Percentiles rank a stretch among this genome's conserved stretches.
These are phyloP conservation scores for Mycosphaerella sp. DNA, from an alignment of 2,329 filamentous ascomycete genomes.

Conservation along the genomic window DNA sequence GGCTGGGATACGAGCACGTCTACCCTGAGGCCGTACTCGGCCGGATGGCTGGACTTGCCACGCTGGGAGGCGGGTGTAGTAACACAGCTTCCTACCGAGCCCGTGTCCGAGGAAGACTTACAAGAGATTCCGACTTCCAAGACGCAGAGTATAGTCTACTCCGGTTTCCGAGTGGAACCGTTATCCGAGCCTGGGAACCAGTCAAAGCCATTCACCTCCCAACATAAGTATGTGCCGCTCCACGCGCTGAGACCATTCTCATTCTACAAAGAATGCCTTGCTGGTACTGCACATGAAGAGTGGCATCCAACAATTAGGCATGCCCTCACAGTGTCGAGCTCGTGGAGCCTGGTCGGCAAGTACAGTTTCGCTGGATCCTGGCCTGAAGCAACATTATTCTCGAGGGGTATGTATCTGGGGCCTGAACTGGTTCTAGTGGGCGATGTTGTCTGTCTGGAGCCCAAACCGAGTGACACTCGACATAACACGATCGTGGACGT, in stretches of 20 bases:
- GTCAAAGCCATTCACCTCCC: conserved; percentile 49
- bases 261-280: conserved; percentile 48
- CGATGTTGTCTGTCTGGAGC: conserved; percentile 49
- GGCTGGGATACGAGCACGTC: conserved; percentile 26
- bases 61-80: conserved; percentile 54
- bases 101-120: conserved; percentile 43
- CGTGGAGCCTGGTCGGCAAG: conserved; percentile 49
- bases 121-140: conserved; percentile 37
- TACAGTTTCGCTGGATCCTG: conserved; percentile 49
- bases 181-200: conserved; percentile 44
- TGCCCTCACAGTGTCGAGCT: conserved; percentile 49
- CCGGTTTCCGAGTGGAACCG: conserved; percentile 54
- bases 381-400: conserved; percentile 50
- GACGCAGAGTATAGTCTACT: conserved; percentile 42
- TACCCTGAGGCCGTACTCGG: conserved; percentile 20
- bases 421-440: conserved; percentile 50
- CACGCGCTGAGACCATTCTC: conserved; percentile 51
- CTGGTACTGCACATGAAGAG: conserved; percentile 35
- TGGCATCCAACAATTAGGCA: conserved; percentile 51
- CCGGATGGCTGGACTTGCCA: conserved; percentile 30
- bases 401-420: conserved; percentile 51
- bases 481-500: conserved; percentile 44
- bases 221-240: conserved; percentile 51
- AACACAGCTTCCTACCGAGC: conserved; percentile 45
- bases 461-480: conserved; percentile 16